Evolutionary conservation across 192 early-diverging fungal genomes (phyloP), one percentile per base, ranked within the genome.

Genomic region (Rhizophagus clarus): DNA sequence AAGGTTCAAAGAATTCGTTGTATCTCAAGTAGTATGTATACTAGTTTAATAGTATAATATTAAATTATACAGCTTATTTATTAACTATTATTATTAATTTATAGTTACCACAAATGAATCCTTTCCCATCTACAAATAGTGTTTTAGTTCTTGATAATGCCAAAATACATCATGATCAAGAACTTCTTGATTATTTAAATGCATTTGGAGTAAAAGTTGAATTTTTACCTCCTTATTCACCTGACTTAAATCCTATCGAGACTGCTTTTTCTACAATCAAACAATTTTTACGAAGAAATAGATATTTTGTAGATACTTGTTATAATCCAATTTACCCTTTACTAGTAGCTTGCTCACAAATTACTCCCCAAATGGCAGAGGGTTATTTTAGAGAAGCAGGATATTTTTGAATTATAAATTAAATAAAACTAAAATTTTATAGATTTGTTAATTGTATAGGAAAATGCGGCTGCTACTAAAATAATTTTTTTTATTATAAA

Each of bases 181-280:
- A 61, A 42, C 28, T 49, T 17, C 1, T 74, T 17, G 45, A 49
- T 28, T 24, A 40, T 24, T 29, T 74, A 34, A 34, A 74, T 40
- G 73, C 14, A 31, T 61, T 74, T 29, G 26, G 73, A 28, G 17
- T 29, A 29, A 10, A 22, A 14, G 51, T 74, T 20, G 26, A 63
- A 31, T 76, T 63, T 40, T 60, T 76, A 17, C 61, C 31, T 11
- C 60, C 74, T 22, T 76, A 76, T 62, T 76, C 60, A 17, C 31
- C 61, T 40, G 60, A 76, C 9, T 42, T 76, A 5, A 76, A 76
- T 62, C 60, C 32, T 1, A 76, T 76, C 34, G 60, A 76, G n/a
- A 31, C 56, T 32, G 51, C 74, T 22, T 76, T 76, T 61, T 22
- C 29, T 40, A n/a, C n/a, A 32, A 76, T 76, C 11, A 76, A 76